These are phyloP conservation scores for Lepiota venenata DNA, from an alignment of 768 basidiomycete genomes.

Conservation along the genomic window DNA sequence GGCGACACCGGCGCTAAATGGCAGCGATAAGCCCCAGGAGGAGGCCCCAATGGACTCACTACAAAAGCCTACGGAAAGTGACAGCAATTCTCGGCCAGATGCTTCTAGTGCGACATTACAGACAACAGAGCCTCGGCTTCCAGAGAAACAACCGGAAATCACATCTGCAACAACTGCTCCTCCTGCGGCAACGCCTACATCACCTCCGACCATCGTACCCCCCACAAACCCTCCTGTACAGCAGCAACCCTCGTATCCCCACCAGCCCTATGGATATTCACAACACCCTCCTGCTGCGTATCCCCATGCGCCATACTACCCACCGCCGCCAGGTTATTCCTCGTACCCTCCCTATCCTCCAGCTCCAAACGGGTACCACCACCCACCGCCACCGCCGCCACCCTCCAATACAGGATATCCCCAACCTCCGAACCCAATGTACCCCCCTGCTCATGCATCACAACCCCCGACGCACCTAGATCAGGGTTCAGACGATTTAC, in stretches of 20 bases:
- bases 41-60: slow-evolving; percentile 8
- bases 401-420: slow-evolving; percentile 33
- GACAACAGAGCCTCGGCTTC: slow-evolving; percentile 19
- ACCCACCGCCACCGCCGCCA: slow-evolving; percentile 26
- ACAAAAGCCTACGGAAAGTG: slow-evolving; percentile 1
- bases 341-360: slow-evolving; percentile 31
- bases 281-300: slow-evolving; percentile 48
- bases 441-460: slow-evolving; percentile 21
- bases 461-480: slow-evolving; percentile 25
- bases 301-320: slow-evolving; percentile 67
- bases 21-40: slow-evolving; percentile 8
- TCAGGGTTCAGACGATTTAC: slow-evolving; percentile 50
- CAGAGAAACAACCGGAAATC: slow-evolving; percentile 15
- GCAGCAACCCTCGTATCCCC: slow-evolving; percentile 36
- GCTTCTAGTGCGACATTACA: slow-evolving; percentile 16
- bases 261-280: slow-evolving; percentile 53
- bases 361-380: slow-evolving; percentile 37
- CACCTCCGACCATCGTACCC: slow-evolving; percentile 19
- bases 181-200: slow-evolving; percentile 9
- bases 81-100: background rate
- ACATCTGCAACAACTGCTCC: slow-evolving; percentile 11
- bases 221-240: slow-evolving; percentile 12
- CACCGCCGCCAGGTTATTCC: slow-evolving; percentile 44
- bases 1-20: slow-evolving; percentile 13
- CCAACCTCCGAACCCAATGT: slow-evolving; percentile 26